Conservation (phyloP, 495 filamentous ascomycete genomes). For the Neurospora tetrasperma region DNA sequence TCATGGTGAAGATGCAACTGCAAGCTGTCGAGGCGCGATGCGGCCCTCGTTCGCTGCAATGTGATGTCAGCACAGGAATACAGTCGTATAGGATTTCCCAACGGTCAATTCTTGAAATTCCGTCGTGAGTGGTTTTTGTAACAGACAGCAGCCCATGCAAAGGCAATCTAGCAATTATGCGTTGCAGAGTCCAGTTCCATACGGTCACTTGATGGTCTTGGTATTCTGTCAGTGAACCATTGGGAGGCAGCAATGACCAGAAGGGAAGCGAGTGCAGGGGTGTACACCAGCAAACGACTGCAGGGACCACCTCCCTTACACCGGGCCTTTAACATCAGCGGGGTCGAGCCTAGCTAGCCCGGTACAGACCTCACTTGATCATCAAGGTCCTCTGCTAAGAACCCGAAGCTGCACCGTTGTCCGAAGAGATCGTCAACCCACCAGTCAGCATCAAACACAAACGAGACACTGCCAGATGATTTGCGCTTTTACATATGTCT, state of each 20-base stretch:
- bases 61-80: neutral
- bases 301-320: neutral
- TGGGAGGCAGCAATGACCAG: neutral
- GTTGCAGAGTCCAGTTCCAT: neutral
- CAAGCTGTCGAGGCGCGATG: neutral
- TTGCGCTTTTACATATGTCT: neutral
- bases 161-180: neutral
- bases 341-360: neutral
- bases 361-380: neutral
- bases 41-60: neutral
- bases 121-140: neutral
- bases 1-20: neutral
- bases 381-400: neutral
- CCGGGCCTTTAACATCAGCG: neutral
- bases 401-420: neutral
- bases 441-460: neutral
- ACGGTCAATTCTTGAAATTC: neutral
- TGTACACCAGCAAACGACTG: neutral
- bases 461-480: neutral
- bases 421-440: neutral
- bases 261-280: neutral
- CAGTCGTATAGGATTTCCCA: neutral
- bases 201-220: neutral
- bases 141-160: neutral
- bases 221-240: neutral